These are phyloP conservation scores for Carex scoparia DNA, from an alignment of 176 grass and related monocot genomes.

Conservation along the genomic window DNA sequence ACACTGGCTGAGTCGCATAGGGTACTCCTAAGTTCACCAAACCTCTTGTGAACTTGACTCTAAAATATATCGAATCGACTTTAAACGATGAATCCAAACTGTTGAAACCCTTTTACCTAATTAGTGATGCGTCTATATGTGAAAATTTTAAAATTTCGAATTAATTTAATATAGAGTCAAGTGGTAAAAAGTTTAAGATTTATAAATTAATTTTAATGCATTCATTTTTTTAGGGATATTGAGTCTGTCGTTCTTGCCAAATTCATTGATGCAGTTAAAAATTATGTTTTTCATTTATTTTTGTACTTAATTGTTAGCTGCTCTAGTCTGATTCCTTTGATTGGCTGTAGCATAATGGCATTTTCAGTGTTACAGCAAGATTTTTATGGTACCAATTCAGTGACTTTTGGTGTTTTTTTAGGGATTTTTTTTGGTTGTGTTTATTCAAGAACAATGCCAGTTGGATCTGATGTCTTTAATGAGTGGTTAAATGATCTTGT, in stretches of 20 bases:
- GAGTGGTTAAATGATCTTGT: not conserved
- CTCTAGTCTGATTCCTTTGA: constrained; percentile 3
- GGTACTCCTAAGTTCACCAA: too few species aligned
- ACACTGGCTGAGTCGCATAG: too few species aligned
- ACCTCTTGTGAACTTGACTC: too few species aligned
- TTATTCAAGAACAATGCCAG: not conserved
- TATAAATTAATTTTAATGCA: too few species aligned
- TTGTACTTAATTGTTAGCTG: not conserved
- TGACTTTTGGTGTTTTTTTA: not conserved
- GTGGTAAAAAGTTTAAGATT: too few species aligned
- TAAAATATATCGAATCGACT: too few species aligned
- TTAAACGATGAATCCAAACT: too few species aligned
- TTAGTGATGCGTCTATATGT: too few species aligned
- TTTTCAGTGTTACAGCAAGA: not conserved
- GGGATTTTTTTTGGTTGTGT: not conserved
- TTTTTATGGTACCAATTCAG: not conserved
- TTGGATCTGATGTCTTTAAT: not conserved
- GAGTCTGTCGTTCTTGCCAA: constrained; percentile 86
- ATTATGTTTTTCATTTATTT: constrained; percentile 27
- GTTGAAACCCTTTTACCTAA: too few species aligned
- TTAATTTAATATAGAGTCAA: too few species aligned
- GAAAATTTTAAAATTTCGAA: too few species aligned
- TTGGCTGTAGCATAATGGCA: not conserved
- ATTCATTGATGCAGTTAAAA: constrained; percentile 84
- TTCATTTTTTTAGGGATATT: constrained; percentile 25